Conservation (phyloP, 306 rosid species). For the Quercus parvula region DNA sequence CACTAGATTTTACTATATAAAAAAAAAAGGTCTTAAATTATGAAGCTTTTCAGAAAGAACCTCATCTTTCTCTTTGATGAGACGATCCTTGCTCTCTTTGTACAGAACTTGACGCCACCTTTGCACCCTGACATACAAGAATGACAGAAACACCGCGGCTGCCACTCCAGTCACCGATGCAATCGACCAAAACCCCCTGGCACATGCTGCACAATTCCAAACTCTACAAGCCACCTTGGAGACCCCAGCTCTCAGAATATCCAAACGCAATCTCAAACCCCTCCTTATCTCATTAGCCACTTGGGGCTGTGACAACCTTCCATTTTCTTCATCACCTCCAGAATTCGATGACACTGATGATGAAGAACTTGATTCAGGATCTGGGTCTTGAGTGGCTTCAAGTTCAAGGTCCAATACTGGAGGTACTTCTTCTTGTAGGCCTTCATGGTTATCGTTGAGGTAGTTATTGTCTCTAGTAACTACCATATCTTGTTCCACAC, state of each 20-base stretch:
- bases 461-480: neutral
- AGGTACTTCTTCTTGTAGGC: no score
- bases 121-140: constrained; percentile 20
- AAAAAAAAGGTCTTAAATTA: no score
- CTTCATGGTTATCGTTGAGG: neutral
- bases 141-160: constrained; percentile 16
- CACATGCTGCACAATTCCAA: constrained; percentile 9
- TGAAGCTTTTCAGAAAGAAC: constrained; percentile 9
- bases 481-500: neutral
- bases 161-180: constrained; percentile 30
- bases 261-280: constrained; percentile 27
- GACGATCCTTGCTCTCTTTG: constrained; percentile 21
- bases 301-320: neutral
- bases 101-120: constrained; percentile 27
- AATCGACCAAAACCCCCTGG: constrained; percentile 41
- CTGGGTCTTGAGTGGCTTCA: constrained; percentile 7
- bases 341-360: neutral
- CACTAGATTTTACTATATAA: no score
- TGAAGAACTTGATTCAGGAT: constrained; percentile 1
- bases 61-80: constrained; percentile 60
- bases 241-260: constrained; percentile 27
- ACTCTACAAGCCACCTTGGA: constrained; percentile 20
- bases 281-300: constrained; percentile 13
- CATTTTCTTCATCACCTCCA: neutral
- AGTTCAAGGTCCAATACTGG: neutral